Percentiles rank a stretch among this genome's conserved stretches.
phyloP scores from a whole-genome alignment of 2,329 filamentous ascomycete species.

The Aspergillus sp. region DNA sequence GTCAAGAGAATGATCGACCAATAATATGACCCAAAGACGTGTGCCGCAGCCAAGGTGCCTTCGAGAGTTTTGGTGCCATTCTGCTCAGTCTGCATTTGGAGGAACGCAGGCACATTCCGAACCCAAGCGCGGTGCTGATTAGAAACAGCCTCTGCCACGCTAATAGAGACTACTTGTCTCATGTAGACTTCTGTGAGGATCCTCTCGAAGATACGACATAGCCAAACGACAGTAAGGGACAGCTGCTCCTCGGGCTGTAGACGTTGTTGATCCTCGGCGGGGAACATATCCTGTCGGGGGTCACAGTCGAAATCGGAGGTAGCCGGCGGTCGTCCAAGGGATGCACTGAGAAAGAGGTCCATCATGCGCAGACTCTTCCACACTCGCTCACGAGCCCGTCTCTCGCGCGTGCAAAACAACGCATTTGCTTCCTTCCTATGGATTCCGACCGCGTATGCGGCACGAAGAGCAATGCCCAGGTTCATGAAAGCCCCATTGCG shows the following conservation, averaged over 20 bases:
- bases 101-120: conserved; percentile 40
- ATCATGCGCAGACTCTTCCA: conserved; percentile 54
- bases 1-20: conserved; percentile 55
- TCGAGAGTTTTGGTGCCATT: conserved; percentile 38
- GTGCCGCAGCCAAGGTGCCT: conserved; percentile 45
- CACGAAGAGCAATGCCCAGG: conserved; percentile 51
- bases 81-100: conserved; percentile 46
- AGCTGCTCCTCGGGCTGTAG: conserved; percentile 38
- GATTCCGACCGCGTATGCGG: conserved; percentile 52
- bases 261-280: conserved; percentile 19
- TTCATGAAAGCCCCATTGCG: conserved; percentile 54
- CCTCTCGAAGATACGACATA: conserved; percentile 42
- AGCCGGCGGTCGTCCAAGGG: conserved; percentile 51
- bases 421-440: conserved; percentile 53
- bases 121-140: conserved; percentile 43
- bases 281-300: conserved; percentile 31
- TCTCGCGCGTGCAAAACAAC: conserved; percentile 44
- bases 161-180: conserved; percentile 41
- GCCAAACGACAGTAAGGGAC: conserved; percentile 47
- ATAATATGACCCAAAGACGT: conserved; percentile 51
- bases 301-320: conserved; percentile 52
- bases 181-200: conserved; percentile 44
- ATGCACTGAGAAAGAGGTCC: conserved; percentile 51
- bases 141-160: conserved; percentile 41
- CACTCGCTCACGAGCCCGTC: conserved; percentile 46